Percentiles rank a stretch among this genome's conserved stretches.
Conservation (phyloP, 495 filamentous ascomycete species). For the Tuber microsphaerosporum region DNA sequence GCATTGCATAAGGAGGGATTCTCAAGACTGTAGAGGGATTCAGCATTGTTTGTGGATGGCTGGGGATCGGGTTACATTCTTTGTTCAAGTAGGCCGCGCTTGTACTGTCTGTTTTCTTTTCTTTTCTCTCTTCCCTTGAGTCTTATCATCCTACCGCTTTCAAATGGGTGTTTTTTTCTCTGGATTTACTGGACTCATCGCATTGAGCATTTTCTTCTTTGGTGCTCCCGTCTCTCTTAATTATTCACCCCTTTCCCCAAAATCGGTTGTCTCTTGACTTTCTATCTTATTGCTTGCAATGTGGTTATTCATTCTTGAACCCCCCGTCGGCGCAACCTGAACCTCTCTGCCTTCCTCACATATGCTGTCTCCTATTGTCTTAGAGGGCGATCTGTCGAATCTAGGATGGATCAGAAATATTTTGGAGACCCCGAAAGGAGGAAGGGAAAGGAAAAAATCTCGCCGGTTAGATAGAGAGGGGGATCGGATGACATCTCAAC, state of each 20-base stretch:
- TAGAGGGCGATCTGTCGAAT: neutral
- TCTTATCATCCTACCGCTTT: constrained; percentile 25
- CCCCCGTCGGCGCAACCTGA: neutral
- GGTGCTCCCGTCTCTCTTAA: neutral
- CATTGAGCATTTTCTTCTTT: neutral
- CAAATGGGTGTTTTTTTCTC: constrained; percentile 33
- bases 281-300: neutral
- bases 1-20: neutral
- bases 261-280: neutral
- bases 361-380: neutral
- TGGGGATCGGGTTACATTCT: neutral
- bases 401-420: neutral
- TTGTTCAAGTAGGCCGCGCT: constrained; percentile 7
- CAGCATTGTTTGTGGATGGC: neutral
- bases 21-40: neutral
- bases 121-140: constrained; percentile 19
- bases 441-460: neutral
- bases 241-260: neutral
- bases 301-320: neutral
- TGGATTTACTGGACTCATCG: neutral
- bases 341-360: neutral
- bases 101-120: constrained; percentile 18
- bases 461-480: neutral
- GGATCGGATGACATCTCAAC: neutral
- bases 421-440: neutral